Evolutionary conservation across 345 rosid genomes (phyloP).

Genomic region (Abelmoschus esculentus): DNA sequence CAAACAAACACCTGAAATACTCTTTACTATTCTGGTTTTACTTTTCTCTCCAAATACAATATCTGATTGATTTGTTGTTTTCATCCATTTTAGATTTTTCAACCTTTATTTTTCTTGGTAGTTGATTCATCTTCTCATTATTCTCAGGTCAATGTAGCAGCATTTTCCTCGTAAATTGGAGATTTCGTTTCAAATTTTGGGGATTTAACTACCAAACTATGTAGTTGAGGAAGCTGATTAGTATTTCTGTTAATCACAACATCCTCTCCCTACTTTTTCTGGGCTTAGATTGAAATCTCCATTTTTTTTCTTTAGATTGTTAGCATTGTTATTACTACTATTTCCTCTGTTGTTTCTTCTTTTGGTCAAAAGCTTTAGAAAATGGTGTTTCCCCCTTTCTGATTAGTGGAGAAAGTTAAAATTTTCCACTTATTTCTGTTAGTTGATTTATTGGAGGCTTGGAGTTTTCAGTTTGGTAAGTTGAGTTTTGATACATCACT

Average conservation of each 20-base stretch:
- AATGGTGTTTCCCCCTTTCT: not conserved
- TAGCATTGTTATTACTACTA: not conserved
- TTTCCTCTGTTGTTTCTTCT: not conserved
- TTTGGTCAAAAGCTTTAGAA: not conserved
- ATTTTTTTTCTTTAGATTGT: not conserved
- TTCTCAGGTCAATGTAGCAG: slow-evolving; percentile 20
- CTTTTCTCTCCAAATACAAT: not conserved
- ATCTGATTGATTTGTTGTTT: not conserved
- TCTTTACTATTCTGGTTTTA: not conserved
- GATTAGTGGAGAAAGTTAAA: slow-evolving; percentile 1
- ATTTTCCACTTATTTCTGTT: not conserved
- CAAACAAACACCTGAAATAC: not conserved
- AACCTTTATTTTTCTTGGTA: not conserved
- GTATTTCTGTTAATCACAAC: not conserved
- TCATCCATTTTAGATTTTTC: not conserved
- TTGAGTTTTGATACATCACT: too few relatives aligned
- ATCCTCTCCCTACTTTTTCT: not conserved
- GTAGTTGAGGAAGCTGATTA: slow-evolving; percentile 11
- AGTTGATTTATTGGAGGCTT: not conserved
- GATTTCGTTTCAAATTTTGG: slow-evolving; percentile 16
- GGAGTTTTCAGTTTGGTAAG: not conserved
- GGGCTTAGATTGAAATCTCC: slow-evolving; percentile 5
- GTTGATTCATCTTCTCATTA: not conserved
- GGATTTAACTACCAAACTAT: not conserved
- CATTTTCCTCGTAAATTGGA: slow-evolving; percentile 5